A percentile compares a stretch with the other conserved stretches of the same genome.
Conservation (phyloP, 2,329 filamentous ascomycete species). For the Xylaria sp. region DNA sequence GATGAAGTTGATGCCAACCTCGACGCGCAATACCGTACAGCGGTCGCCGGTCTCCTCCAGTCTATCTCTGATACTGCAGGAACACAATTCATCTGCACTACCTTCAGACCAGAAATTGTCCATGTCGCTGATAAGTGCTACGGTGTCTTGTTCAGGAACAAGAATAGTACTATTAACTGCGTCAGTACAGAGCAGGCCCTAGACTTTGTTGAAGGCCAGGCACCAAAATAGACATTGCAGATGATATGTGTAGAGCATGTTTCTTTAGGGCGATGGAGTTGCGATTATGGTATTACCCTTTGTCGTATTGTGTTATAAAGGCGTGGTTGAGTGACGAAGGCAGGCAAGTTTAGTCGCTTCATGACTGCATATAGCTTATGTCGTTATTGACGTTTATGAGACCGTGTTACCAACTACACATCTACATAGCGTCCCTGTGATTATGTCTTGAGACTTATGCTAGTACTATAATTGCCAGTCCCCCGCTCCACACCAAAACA, state of each 20-base stretch:
- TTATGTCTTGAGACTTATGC: not conserved
- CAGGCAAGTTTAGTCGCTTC: conserved; percentile 22
- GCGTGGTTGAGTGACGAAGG: conserved; percentile 13
- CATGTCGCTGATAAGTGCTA: conserved; percentile 97
- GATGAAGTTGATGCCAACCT: conserved; percentile 99
- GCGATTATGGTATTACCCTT: conserved; percentile 25
- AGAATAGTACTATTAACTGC: conserved; percentile 93
- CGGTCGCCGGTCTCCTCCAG: conserved; percentile 88
- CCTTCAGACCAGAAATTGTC: conserved; percentile 96
- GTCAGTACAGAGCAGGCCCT: conserved; percentile 88
- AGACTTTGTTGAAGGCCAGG: conserved; percentile 91
- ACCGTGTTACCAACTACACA: conserved; percentile 2
- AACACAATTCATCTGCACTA: conserved; percentile 96
- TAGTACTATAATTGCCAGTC: too few relatives aligned
- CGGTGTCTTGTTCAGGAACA: conserved; percentile 91
- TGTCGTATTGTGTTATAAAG: conserved; percentile 23
- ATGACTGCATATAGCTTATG: conserved; percentile 26
- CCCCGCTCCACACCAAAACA: too few relatives aligned
- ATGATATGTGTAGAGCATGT: conserved; percentile 14
- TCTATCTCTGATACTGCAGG: conserved; percentile 75
- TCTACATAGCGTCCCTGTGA: conserved; percentile 4
- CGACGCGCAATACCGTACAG: conserved; percentile 96
- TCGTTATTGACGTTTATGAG: conserved; percentile 25
- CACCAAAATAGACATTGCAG: conserved; percentile 46
- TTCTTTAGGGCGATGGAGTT: conserved; percentile 34